Evolutionary conservation across 2,329 filamentous ascomycete genomes (phyloP), one percentile per base, ranked within the genome.

Genomic region (Verticillium zaregamsianum): DNA sequence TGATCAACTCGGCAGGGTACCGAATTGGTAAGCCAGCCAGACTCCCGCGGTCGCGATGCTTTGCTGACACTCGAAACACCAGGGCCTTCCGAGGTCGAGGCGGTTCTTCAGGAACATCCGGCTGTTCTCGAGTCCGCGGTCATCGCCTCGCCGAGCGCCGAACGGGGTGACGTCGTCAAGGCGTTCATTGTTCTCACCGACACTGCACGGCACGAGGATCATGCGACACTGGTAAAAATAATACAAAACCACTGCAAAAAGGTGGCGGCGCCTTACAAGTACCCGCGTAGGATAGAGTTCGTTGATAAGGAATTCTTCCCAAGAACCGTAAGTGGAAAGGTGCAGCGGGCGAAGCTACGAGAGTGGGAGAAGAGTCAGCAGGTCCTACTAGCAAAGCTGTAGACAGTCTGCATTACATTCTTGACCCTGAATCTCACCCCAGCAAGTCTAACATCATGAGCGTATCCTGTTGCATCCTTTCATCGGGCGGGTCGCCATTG

Each of bases 181-280:
- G 57, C 57, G 9, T 58, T 58, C 57, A 45, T 58, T 12, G 39
- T 45, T 28, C 37, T 58, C 2, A 58, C 35, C 14, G 57, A 58
- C 9, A 14, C 20, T 5, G 57, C 35, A 7, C 28, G n/a, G 23
- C 14, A 25, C 5, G 57, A 58, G 3, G 25, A 58, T 28, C 57
- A 7, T 3, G 14, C 11, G 20, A 8, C 4, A 3, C 37, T 58
- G 57, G 12, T 14, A 12, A 58, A 58, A 14, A 28, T 45, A 12
- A 58, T 58, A 5, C 57, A 58, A 20, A 37, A 58, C 20, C 57
- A 58, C 37, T 58, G 57, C 57, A 58, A 58, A 39, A 28, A 20
- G 37, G 23, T 25, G 23, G 57, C 57, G 23, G 57, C 57, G 33
- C 57, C 57, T 14, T 58, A 58, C 37, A 58, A 58, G 20, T 58